These are phyloP conservation scores for Neopestalotiopsis clavispora DNA, from an alignment of 2,329 filamentous ascomycete species.

Conservation along the genomic window DNA sequence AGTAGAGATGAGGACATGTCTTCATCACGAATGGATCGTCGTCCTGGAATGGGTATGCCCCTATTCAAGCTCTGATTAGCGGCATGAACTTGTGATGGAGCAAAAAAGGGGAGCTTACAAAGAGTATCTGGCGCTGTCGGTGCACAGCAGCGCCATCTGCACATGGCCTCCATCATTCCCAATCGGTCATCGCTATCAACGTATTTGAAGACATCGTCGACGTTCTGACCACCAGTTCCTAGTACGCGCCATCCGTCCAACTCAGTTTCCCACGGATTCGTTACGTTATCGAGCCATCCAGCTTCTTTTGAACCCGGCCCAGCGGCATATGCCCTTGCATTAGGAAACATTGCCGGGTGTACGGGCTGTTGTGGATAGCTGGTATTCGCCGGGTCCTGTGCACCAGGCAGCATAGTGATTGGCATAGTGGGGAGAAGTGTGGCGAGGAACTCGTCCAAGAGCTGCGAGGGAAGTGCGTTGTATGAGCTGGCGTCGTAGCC, in stretches of 20 bases:
- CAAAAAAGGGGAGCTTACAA: conserved; percentile 63
- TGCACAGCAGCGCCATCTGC: conserved; percentile 88
- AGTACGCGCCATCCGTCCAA: conserved; percentile 88
- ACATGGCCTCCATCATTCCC: conserved; percentile 92
- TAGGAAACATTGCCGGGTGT: conserved; percentile 88
- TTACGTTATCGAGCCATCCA: conserved; percentile 86
- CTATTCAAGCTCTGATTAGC: conserved; percentile 45
- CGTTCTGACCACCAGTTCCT: conserved; percentile 87
- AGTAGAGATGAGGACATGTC: conserved; percentile 86
- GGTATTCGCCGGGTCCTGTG: conserved; percentile 84
- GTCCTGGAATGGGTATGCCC: conserved; percentile 96
- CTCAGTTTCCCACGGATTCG: conserved; percentile 92
- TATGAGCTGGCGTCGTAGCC: conserved; percentile 91
- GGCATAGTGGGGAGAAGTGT: conserved; percentile 84
- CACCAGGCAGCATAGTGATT: conserved; percentile 85
- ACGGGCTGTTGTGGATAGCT: conserved; percentile 92
- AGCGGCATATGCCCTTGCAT: conserved; percentile 70
- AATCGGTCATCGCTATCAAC: conserved; percentile 78
- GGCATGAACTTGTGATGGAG: not conserved
- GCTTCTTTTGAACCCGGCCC: conserved; percentile 50
- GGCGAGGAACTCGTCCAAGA: conserved; percentile 82
- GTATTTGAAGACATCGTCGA: conserved; percentile 94
- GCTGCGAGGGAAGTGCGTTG: conserved; percentile 82
- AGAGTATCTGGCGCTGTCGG: conserved; percentile 96
- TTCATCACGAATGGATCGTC: conserved; percentile 89